These are phyloP conservation scores for Fusarium concolor DNA, from an alignment of 2,329 filamentous ascomycete genomes.

Conservation along the genomic window DNA sequence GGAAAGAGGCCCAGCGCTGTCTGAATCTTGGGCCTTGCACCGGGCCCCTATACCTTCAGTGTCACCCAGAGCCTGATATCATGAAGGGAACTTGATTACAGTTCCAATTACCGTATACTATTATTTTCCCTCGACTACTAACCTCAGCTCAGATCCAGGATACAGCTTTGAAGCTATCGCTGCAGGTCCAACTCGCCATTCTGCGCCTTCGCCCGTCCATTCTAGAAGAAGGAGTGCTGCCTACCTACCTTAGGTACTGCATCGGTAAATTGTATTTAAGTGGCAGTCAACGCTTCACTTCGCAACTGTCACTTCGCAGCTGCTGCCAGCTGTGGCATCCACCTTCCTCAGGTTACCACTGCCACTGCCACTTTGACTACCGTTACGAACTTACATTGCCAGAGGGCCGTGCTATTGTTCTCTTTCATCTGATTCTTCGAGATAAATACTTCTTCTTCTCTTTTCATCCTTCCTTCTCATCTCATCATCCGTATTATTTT, in stretches of 20 bases:
- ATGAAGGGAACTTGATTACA: not conserved
- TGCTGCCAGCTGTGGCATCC: slow-evolving; percentile 20
- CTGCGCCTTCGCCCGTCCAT: no score
- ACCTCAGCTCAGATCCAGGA: not conserved
- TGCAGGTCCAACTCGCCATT: not conserved
- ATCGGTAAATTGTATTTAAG: not conserved
- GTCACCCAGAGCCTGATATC: not conserved
- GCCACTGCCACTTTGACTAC: slow-evolving; percentile 10
- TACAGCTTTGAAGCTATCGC: not conserved
- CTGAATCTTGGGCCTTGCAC: not conserved
- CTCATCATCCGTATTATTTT: slow-evolving; percentile 2
- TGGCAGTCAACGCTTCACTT: not conserved
- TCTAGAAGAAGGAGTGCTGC: no score
- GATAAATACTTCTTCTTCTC: slow-evolving; percentile 13
- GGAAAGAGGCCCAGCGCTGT: not conserved
- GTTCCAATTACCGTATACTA: no score
- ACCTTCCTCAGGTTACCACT: not conserved
- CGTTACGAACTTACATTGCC: not conserved
- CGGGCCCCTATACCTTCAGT: not conserved
- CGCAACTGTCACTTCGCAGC: slow-evolving; percentile 1
- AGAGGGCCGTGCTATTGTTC: not conserved
- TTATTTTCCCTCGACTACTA: no score
- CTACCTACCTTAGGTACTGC: not conserved
- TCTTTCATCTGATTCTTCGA: slow-evolving; percentile 4
- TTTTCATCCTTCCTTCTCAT: slow-evolving; percentile 25